Percentiles rank a stretch among this genome's conserved stretches.
Evolutionary conservation across 768 basidiomycete species (phyloP).

Genomic region (Rhizopogon vulgaris): DNA sequence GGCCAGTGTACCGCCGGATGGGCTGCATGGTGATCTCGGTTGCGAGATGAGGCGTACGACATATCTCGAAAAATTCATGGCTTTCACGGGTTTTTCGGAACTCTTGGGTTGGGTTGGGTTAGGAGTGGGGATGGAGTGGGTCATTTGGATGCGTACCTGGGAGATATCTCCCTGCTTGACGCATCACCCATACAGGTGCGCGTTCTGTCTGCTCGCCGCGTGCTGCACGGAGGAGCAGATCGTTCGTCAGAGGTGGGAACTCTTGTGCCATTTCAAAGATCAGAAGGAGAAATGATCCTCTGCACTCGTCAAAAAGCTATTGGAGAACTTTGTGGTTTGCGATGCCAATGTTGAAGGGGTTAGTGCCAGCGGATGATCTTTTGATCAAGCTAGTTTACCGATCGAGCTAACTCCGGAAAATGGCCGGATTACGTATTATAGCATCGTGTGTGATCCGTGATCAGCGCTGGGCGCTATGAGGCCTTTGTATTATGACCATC

Average conservation of each 20-base stretch:
- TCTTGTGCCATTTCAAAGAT: conserved; percentile 27
- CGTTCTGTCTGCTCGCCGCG: conserved; percentile 83
- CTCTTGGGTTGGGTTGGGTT: conserved; percentile 42
- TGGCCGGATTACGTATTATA: not conserved
- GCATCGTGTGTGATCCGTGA: too few species aligned
- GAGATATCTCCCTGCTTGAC: conserved; percentile 92
- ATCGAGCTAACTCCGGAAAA: too few species aligned
- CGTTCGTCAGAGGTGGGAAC: conserved; percentile 79
- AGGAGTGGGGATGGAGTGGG: not conserved
- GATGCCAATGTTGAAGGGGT: not conserved
- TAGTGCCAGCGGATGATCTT: not conserved
- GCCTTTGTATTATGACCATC: conserved; percentile 35
- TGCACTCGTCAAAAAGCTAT: not conserved
- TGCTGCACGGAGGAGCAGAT: conserved; percentile 85
- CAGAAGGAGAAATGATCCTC: not conserved
- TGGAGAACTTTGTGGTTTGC: not conserved
- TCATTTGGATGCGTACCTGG: conserved; percentile 54
- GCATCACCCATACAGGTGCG: conserved; percentile 98
- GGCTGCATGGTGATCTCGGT: conserved; percentile 90
- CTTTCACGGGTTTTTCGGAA: conserved; percentile 80
- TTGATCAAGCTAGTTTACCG: too few species aligned
- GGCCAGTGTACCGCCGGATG: conserved; percentile 77
- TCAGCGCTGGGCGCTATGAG: not conserved
- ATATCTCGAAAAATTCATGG: conserved; percentile 94
- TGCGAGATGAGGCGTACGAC: conserved; percentile 86